These are phyloP conservation scores for Ustilago bromivora DNA, from an alignment of 1,284 basidiomycete genomes.

Conservation along the genomic window DNA sequence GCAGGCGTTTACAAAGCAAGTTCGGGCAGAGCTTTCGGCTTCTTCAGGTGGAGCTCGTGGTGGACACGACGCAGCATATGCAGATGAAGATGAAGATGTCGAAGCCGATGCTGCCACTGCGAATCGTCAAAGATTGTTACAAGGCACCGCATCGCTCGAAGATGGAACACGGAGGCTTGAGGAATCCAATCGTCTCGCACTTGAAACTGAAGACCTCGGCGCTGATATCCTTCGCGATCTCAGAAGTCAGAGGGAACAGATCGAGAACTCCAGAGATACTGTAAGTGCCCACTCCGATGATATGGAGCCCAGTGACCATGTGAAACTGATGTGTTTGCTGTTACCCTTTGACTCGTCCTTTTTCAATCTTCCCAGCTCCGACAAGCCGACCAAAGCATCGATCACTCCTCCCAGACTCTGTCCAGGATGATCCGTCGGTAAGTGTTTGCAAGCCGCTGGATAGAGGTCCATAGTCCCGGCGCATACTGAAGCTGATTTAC, in stretches of 20 bases:
- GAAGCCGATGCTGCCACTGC: slow-evolving; percentile 49
- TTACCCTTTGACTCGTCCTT: no score
- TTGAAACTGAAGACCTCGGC: slow-evolving; percentile 96
- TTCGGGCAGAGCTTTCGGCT: slow-evolving; percentile 30
- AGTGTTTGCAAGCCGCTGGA: slow-evolving; percentile 45
- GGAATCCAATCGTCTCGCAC: slow-evolving; percentile 89
- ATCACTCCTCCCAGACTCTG: slow-evolving; percentile 74
- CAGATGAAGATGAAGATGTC: slow-evolving; percentile 49
- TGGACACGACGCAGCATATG: slow-evolving; percentile 33
- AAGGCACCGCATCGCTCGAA: slow-evolving; percentile 70
- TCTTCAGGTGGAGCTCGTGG: slow-evolving; percentile 18
- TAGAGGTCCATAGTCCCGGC: background rate
- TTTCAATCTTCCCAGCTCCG: slow-evolving; percentile 70
- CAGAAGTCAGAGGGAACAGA: slow-evolving; percentile 89
- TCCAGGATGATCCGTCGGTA: slow-evolving; percentile 76
- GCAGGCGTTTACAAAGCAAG: slow-evolving; percentile 53
- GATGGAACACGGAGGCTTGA: slow-evolving; percentile 77
- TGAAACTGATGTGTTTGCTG: background rate
- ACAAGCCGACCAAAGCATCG: slow-evolving; percentile 75
- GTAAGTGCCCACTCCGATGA: slow-evolving; percentile 72
- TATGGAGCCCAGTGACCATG: background rate
- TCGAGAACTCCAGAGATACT: slow-evolving; percentile 90
- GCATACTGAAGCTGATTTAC: slow-evolving; percentile 2
- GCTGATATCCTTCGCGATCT: slow-evolving; percentile 90
- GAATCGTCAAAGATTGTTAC: slow-evolving; percentile 71